phyloP scores from a whole-genome alignment of 1,139 yeast species.

The Scheffersomyces titani region DNA sequence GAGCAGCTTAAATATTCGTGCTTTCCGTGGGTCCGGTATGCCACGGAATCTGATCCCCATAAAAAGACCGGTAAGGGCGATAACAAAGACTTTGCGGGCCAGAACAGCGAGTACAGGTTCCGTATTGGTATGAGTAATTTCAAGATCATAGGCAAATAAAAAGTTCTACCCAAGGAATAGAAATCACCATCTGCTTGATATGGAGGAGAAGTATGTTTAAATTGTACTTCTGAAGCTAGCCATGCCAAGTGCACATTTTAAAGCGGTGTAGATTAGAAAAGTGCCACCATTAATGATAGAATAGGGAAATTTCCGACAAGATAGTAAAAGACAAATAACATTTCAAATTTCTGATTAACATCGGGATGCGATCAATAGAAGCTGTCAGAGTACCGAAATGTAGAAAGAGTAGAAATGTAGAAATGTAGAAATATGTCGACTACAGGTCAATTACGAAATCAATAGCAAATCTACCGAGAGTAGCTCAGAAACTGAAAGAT shows the following conservation, averaged over 20 bases:
- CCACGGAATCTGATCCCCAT: constrained; percentile 27
- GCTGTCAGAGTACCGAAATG: background rate
- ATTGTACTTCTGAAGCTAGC: too few species aligned
- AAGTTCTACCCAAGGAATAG: background rate
- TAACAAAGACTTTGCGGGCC: constrained; percentile 4
- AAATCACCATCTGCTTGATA: background rate
- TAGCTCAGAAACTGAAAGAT: too few species aligned
- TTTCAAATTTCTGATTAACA: too few species aligned
- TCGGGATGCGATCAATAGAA: background rate
- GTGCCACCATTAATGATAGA: background rate
- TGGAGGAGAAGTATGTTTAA: background rate
- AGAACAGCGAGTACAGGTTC: constrained; percentile 28
- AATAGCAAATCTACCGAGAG: background rate
- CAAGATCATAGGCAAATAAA: constrained; percentile 1
- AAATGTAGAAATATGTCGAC: too few species aligned
- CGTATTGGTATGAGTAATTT: constrained; percentile 29
- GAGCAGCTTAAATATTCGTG: constrained; percentile 44
- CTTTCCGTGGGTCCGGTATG: constrained; percentile 50
- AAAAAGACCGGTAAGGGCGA: background rate
- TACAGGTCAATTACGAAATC: too few species aligned
- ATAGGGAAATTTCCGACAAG: background rate
- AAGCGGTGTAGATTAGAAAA: background rate
- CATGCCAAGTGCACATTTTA: background rate
- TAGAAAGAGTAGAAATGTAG: too few species aligned
- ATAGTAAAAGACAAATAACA: background rate